Conservation (phyloP, 83 land plant species). For the Picea abies region DNA sequence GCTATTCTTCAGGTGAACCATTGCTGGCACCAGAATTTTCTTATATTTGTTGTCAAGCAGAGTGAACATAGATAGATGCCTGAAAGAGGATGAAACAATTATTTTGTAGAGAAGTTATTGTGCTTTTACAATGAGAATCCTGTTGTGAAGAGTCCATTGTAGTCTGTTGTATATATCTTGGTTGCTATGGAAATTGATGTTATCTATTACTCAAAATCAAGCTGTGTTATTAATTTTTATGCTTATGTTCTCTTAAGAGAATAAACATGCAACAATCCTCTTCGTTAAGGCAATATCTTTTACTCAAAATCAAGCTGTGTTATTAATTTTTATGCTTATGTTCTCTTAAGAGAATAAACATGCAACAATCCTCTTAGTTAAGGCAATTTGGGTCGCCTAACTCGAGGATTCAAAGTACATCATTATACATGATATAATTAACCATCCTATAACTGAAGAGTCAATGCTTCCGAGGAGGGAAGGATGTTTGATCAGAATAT, state of each 20-base stretch:
- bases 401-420: background rate
- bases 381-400: background rate
- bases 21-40: background rate
- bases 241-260: background rate
- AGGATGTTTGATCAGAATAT: no score
- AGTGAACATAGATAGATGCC: background rate
- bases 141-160: slow-evolving; percentile 4
- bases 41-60: background rate
- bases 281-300: background rate
- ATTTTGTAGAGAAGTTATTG: background rate
- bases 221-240: background rate
- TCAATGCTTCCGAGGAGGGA: background rate
- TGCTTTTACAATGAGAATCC: background rate
- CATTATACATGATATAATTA: background rate
- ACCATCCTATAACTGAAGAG: background rate
- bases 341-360: background rate
- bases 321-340: background rate
- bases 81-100: background rate
- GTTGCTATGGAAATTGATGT: background rate
- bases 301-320: background rate
- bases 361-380: background rate
- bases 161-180: slow-evolving; percentile 6
- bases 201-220: background rate
- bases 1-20: slow-evolving; percentile 11
- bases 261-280: background rate